phyloP scores from a whole-genome alignment of 768 basidiomycete genomes.

The Pleurotus citrinopileatus region DNA sequence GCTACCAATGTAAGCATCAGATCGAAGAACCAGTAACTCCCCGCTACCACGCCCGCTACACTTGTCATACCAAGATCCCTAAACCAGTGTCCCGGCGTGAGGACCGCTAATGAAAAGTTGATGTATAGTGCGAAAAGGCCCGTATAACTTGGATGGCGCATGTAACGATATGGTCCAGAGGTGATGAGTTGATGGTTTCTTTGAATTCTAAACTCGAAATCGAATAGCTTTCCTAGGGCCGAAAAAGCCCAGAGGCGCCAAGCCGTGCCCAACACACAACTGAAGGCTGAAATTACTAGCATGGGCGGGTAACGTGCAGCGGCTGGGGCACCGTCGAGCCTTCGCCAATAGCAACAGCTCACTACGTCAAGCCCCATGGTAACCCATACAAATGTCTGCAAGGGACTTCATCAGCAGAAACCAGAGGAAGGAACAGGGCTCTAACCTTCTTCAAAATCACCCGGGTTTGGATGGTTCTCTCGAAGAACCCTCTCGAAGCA shows the following conservation, averaged over 20 bases:
- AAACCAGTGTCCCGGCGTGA: slow-evolving; percentile 13
- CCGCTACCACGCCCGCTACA: slow-evolving; percentile 2
- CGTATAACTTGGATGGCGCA: slow-evolving; percentile 24
- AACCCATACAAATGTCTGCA: background rate
- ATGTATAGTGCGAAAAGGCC: slow-evolving; percentile 6
- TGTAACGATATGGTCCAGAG: slow-evolving; percentile 20
- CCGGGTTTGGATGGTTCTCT: slow-evolving; percentile 32
- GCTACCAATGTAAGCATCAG: background rate
- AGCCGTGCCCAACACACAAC: slow-evolving; percentile 21
- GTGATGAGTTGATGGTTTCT: slow-evolving; percentile 21
- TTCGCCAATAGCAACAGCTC: background rate
- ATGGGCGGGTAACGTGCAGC: too few relatives aligned
- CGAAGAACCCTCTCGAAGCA: slow-evolving; percentile 23
- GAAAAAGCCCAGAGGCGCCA: slow-evolving; percentile 15
- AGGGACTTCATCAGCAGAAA: background rate
- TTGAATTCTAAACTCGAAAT: slow-evolving; percentile 19
- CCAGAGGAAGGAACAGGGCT: background rate
- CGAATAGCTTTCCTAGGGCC: slow-evolving; percentile 22
- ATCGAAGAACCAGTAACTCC: slow-evolving; percentile 2
- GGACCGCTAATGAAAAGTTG: background rate
- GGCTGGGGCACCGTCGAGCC: background rate
- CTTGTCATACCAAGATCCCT: slow-evolving; percentile 11
- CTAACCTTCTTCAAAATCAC: slow-evolving; percentile 35
- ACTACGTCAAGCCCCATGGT: background rate
- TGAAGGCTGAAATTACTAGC: slow-evolving; percentile 19